Base-by-base conservation (phyloP, 257 asterid genomes). In the Capsicum baccatum region DNA sequence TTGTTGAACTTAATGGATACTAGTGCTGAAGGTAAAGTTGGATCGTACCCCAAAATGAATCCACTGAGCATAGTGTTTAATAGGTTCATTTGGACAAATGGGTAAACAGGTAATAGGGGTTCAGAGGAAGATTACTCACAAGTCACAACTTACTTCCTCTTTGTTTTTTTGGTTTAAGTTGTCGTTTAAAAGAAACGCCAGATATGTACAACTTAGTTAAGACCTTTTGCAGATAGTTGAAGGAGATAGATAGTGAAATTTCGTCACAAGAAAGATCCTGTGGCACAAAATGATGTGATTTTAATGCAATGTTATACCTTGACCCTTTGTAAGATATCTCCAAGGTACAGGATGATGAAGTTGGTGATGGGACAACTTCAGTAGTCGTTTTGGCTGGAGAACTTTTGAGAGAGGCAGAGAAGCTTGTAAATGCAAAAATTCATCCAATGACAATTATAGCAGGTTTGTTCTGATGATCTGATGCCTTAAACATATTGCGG, bases 301-400 rank as follows among this genome's bases (percentile, higher is more conserved):
- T 14, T 26, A 8, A 8, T 76, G 81, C 17, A 76, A 26, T 76
- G 63, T 21, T 76, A 91, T 70, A 16, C 85, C 92, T 92, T 89
- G 79, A 89, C 48, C 85, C 71, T 63, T 35, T 66, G 44, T 60
- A 87, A 96, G 99, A 96, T 85, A 96, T 97, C 85, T 97, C 98
- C 10, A 97, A 95, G 90, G 99, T 97, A 66, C 99, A 97, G 88
- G 99, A 97, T 84, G 98, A 97, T 85, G 99, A 97, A 90, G 99
- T 97, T 47, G 99, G 99, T 83, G 99, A 97, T 89, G 99, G 99
- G 69, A 97, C 99, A 62, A 97, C 99, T 69, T 95, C 99, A 35
- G 99, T 97, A 58, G 99, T 92, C 58, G 98, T 97, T 58, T 93
- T 97, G 89, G 99, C 98, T 86, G 99, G 98, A 78, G 98, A 97